A percentile compares a stretch with the other conserved stretches of the same genome.
phyloP scores from a whole-genome alignment of 768 basidiomycete species.

The Lactarius pseudohatsudake region DNA sequence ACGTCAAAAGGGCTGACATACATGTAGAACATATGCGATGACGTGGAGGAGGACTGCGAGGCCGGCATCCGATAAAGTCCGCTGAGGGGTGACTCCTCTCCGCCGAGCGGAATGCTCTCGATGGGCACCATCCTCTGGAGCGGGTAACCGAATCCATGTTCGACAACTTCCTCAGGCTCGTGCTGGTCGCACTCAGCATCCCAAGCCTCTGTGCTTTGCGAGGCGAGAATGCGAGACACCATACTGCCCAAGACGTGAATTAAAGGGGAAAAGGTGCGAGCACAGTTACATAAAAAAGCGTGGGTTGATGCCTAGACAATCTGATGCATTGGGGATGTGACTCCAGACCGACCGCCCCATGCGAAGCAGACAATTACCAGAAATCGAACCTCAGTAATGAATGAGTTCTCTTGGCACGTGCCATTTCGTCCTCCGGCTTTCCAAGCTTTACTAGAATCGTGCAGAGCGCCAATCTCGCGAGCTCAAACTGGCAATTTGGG shows the following conservation, averaged over 20 bases:
- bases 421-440: neutral
- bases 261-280: neutral
- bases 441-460: neutral
- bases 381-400: neutral
- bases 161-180: constrained; percentile 12
- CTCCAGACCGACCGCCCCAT: no score
- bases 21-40: constrained; percentile 25
- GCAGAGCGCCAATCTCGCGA: neutral
- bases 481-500: no score
- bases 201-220: neutral
- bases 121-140: constrained; percentile 26
- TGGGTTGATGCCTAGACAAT: neutral
- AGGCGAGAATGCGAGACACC: constrained; percentile 4
- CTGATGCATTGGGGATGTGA: neutral
- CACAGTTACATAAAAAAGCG: neutral
- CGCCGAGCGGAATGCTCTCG: constrained; percentile 10
- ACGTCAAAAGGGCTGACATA: neutral
- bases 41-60: constrained; percentile 25
- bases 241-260: neutral
- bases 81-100: constrained; percentile 4
- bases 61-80: constrained; percentile 21
- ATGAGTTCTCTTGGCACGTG: constrained; percentile 7
- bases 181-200: constrained; percentile 1
- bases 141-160: constrained; percentile 21
- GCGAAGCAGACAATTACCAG: neutral